Conservation (phyloP, 805 yeast species). For the Lachancea waltii region DNA sequence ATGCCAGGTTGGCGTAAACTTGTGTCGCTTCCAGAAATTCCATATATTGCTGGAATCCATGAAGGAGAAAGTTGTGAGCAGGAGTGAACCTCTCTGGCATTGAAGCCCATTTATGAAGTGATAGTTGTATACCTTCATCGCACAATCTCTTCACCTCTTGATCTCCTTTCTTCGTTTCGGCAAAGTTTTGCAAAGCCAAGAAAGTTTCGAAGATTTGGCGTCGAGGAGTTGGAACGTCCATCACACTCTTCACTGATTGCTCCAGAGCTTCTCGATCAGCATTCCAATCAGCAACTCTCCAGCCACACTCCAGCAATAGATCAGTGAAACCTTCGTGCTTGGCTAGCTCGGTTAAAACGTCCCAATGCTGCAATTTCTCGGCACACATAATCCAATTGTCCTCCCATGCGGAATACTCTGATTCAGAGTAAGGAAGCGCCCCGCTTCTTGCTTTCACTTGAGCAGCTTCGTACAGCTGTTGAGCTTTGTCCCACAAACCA, state of each 20-base stretch:
- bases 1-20: constrained; percentile 76
- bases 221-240: constrained; percentile 98
- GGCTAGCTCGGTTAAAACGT: constrained; percentile 88
- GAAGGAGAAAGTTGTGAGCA: constrained; percentile 85
- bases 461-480: constrained; percentile 90
- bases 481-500: constrained; percentile 92
- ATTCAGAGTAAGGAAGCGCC: constrained; percentile 87
- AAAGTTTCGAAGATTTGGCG: constrained; percentile 94
- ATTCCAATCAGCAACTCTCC: constrained; percentile 99
- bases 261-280: constrained; percentile 91
- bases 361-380: constrained; percentile 97
- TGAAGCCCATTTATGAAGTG: constrained; percentile 88
- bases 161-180: constrained; percentile 80
- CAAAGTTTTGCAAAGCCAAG: constrained; percentile 85
- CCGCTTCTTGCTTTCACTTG: constrained; percentile 96
- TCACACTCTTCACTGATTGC: constrained; percentile 88
- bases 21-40: constrained; percentile 97
- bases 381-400: constrained; percentile 98
- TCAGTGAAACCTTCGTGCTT: constrained; percentile 98
- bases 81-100: constrained; percentile 66
- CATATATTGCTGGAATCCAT: constrained; percentile 94
- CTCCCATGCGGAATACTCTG: constrained; percentile 95
- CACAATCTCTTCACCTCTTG: constrained; percentile 80
- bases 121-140: constrained; percentile 93
- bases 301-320: constrained; percentile 91